Conservation (phyloP, 1,139 yeast species). For the Meyerozyma athensensis region DNA sequence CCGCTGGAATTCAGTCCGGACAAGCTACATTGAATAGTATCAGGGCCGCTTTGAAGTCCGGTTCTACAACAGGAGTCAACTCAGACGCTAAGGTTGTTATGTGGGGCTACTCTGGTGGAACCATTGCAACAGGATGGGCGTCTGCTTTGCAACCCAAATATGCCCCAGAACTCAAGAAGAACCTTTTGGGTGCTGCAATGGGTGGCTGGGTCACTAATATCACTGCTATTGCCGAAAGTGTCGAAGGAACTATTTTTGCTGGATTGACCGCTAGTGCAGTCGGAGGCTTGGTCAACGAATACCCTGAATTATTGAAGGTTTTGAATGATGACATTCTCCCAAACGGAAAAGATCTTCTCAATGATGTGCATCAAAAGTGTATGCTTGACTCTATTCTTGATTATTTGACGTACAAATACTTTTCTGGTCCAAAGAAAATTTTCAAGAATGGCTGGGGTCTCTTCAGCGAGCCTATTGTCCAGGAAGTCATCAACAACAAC, state of each 20-base stretch:
- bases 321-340: slow-evolving; percentile 6
- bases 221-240: slow-evolving; percentile 14
- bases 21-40: slow-evolving; percentile 10
- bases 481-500: slow-evolving; percentile 12
- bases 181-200: slow-evolving; percentile 13
- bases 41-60: slow-evolving; percentile 11
- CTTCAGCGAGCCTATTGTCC: slow-evolving; percentile 13
- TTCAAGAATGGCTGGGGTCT: slow-evolving; percentile 15
- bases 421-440: slow-evolving; percentile 9
- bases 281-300: slow-evolving; percentile 24
- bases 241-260: slow-evolving; percentile 22
- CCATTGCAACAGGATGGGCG: slow-evolving; percentile 19
- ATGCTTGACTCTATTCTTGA: slow-evolving; percentile 8
- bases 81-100: slow-evolving; percentile 14
- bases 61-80: slow-evolving; percentile 12
- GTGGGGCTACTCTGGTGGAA: slow-evolving; percentile 21
- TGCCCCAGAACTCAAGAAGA: slow-evolving; percentile 16
- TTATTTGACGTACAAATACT: slow-evolving; percentile 8
- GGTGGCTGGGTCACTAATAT: slow-evolving; percentile 17
- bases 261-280: slow-evolving; percentile 25
- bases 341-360: slow-evolving; percentile 3
- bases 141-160: slow-evolving; percentile 16
- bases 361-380: slow-evolving; percentile 2
- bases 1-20: slow-evolving; percentile 10
- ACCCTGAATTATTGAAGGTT: slow-evolving; percentile 17